phyloP scores from a whole-genome alignment of 768 basidiomycete genomes.

The Asterophora lycoperdoides region DNA sequence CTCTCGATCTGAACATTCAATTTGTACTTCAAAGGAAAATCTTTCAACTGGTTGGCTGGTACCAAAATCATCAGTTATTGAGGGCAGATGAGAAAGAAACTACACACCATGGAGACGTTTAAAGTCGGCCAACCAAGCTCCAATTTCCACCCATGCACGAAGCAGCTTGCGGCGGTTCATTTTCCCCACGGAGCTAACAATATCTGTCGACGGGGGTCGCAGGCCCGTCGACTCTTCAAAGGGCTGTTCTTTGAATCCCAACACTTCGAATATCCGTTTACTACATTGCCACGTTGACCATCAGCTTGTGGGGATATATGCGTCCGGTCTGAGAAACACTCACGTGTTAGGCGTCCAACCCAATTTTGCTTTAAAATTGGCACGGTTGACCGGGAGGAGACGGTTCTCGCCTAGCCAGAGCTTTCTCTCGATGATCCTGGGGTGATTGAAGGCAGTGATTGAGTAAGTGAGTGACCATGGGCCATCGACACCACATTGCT shows the following conservation, averaged over 20 bases:
- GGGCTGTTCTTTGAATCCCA: constrained; percentile 39
- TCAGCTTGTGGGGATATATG: too few species aligned
- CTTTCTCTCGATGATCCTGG: constrained; percentile 70
- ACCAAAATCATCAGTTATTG: constrained; percentile 7
- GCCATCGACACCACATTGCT: too few species aligned
- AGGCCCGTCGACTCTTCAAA: constrained; percentile 42
- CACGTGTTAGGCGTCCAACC: constrained; percentile 13
- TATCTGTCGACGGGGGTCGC: constrained; percentile 52
- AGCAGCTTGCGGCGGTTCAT: constrained; percentile 59
- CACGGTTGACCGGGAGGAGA: constrained; percentile 40
- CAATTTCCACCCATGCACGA: constrained; percentile 76
- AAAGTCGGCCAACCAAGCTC: constrained; percentile 63
- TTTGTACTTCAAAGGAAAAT: constrained; percentile 31
- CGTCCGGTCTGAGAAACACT: constrained; percentile 37
- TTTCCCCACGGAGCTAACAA: constrained; percentile 39
- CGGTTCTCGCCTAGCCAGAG: constrained; percentile 69
- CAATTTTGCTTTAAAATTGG: constrained; percentile 7
- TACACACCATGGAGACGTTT: constrained; percentile 40
- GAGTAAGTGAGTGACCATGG: too few species aligned
- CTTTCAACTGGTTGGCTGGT: constrained; percentile 45
- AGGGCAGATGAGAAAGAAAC: constrained; percentile 5
- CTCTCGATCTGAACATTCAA: constrained; percentile 51
- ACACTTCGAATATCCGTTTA: constrained; percentile 39
- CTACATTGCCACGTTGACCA: constrained; percentile 29
- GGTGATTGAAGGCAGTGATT: too few species aligned